Base-by-base conservation (phyloP, 257 asterid genomes). In the Galeopsis tetrahit region DNA sequence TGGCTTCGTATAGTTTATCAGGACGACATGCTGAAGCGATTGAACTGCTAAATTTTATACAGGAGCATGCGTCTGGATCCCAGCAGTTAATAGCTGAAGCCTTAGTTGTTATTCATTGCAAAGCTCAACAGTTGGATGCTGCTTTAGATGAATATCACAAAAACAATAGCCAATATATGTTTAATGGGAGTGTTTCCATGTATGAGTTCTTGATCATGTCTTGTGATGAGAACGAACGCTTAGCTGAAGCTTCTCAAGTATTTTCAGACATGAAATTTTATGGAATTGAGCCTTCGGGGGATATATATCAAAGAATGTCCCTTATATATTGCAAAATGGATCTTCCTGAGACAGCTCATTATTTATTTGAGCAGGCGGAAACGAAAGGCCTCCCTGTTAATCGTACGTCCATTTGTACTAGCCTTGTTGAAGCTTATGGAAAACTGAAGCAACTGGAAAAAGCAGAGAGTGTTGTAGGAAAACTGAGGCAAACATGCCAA, bases 291-390 rank as follows among this genome's bases (percentile, higher is more conserved):
- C 87, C 95, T 81, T 88, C 96, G 4, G 82, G 68, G 3, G 88
- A 85, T 70, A 74, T 85, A 66, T 88, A 83, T 75, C 75, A 79
- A 67, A 69, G 66, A 35, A 88, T 91, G 91, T 77, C 84, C 46
- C 57, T 77, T 49, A 33, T 80, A 2, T 91, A 88, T 71, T 88
- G 97, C 84, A 85, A 67, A 72, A 70, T 94, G 87, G 93, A 82
- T 70, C 79, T 94, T 61, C 98, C 99, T 35, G 99, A 94, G 84
- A 94, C 92, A 2, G 97, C 90, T 63, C 90, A 91, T 71, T 76
- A 75, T 74, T 81, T 94, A 81, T 76, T 85, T 69, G 87, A 84
- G 57, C 80, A 80, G 78, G 90, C 96, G 46, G 90, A 83, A 65
- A 61, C 32, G 52, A 87, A 81, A 70, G 87, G 96, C 63, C 60